phyloP scores from a whole-genome alignment of 768 basidiomycete genomes.

The Tulasnella sp. region DNA sequence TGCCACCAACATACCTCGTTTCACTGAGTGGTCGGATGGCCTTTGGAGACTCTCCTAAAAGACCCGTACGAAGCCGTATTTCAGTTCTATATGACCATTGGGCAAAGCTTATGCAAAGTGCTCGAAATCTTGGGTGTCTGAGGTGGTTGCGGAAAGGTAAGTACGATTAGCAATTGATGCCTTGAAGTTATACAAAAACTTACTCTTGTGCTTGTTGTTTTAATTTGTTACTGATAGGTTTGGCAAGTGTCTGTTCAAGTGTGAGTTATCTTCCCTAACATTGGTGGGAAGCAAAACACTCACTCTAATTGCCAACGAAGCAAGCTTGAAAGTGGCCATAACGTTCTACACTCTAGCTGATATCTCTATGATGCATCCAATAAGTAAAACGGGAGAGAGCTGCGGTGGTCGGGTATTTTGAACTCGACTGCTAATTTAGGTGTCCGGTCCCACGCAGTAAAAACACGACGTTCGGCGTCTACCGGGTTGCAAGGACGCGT shows the following conservation, averaged over 20 bases:
- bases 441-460: no score
- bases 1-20: conserved; percentile 37
- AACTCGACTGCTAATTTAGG: no score
- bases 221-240: conserved; percentile 58
- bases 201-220: conserved; percentile 64
- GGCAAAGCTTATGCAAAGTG: conserved; percentile 56
- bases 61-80: conserved; percentile 53
- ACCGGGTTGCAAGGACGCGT: no score
- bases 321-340: conserved; percentile 67
- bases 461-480: no score
- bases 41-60: conserved; percentile 63
- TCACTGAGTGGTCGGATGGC: conserved; percentile 67
- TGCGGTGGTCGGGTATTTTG: no score
- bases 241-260: conserved; percentile 54
- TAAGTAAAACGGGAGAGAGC: no score
- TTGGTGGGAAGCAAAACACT: conserved; percentile 22
- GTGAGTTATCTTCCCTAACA: not conserved
- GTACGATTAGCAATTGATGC: not conserved
- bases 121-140: conserved; percentile 62
- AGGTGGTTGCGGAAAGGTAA: not conserved
- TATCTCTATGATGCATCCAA: no score
- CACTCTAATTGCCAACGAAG: conserved; percentile 60
- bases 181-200: conserved; percentile 21
- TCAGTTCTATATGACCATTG: conserved; percentile 68
- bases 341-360: no score